phyloP scores from a whole-genome alignment of 257 asterid genomes.

The Penstemon newberryi region DNA sequence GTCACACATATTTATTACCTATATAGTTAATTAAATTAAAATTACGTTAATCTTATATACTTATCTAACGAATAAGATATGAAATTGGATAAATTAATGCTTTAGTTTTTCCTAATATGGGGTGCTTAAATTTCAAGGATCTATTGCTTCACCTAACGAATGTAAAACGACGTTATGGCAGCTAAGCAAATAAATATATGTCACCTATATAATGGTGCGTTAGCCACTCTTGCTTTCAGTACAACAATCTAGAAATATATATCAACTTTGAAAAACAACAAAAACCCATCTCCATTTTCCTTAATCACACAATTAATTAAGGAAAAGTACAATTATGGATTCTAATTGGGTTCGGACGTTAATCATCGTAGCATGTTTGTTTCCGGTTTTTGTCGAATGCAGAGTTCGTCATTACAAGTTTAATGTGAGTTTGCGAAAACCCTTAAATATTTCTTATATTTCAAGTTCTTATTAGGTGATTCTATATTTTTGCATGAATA shows the following conservation, averaged over 20 bases:
- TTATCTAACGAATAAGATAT: conserved; percentile 41
- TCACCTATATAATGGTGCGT: conserved; percentile 51
- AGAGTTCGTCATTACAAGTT: conserved; percentile 77
- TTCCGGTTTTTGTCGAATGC: conserved; percentile 47
- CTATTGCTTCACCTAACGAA: conserved; percentile 63
- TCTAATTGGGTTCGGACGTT: conserved; percentile 37
- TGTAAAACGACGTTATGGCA: conserved; percentile 59
- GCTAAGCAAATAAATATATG: conserved; percentile 19
- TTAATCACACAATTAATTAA: not conserved
- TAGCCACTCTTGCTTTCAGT: conserved; percentile 38
- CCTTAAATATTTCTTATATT: not conserved
- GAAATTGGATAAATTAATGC: conserved; percentile 8
- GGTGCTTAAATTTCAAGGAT: conserved; percentile 40
- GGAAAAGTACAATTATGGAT: conserved; percentile 36
- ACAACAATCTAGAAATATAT: conserved; percentile 39
- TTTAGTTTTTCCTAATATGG: conserved; percentile 15
- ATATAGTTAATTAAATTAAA: no score
- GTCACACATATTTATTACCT: no score
- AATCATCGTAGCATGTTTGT: conserved; percentile 42
- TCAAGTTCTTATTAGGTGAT: not conserved
- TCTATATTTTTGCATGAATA: no score
- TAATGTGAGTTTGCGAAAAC: conserved; percentile 51
- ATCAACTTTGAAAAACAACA: conserved; percentile 19
- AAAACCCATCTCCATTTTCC: conserved; percentile 2
- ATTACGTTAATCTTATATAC: not conserved